Conservation (phyloP, 345 rosid genomes). For the Cardamine chenopodiifolia region DNA sequence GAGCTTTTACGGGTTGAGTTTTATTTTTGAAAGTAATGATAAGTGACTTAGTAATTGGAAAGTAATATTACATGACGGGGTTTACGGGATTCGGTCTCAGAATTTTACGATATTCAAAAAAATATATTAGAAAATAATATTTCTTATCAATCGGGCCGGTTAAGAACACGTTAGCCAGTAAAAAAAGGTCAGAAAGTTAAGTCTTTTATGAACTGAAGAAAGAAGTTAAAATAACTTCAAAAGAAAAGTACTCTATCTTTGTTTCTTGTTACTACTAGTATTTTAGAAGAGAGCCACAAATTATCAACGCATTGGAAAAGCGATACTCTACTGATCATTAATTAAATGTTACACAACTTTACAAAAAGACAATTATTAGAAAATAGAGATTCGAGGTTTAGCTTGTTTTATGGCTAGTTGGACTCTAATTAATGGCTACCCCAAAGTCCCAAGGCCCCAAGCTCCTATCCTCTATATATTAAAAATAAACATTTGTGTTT, state of each 20-base stretch:
- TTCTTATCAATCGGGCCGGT: background rate
- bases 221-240: background rate
- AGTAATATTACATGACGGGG: too few species aligned
- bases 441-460: background rate
- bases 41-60: background rate
- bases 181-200: background rate
- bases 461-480: too few species aligned
- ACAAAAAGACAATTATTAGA: background rate
- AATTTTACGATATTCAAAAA: too few species aligned
- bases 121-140: background rate
- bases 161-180: background rate
- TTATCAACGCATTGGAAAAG: background rate
- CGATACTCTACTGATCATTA: constrained; percentile 3
- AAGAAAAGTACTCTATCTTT: background rate
- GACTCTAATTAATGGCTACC: background rate
- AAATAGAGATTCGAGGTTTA: constrained; percentile 2
- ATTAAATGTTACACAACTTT: background rate
- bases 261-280: background rate
- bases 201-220: background rate
- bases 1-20: background rate
- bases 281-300: background rate
- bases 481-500: too few species aligned
- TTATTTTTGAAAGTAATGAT: background rate
- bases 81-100: too few species aligned
- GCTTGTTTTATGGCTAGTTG: constrained; percentile 9